Evolutionary conservation across 2,329 filamentous ascomycete species (phyloP), one percentile per base, ranked within the genome.

Genomic region (Sphaerulina populicola): DNA sequence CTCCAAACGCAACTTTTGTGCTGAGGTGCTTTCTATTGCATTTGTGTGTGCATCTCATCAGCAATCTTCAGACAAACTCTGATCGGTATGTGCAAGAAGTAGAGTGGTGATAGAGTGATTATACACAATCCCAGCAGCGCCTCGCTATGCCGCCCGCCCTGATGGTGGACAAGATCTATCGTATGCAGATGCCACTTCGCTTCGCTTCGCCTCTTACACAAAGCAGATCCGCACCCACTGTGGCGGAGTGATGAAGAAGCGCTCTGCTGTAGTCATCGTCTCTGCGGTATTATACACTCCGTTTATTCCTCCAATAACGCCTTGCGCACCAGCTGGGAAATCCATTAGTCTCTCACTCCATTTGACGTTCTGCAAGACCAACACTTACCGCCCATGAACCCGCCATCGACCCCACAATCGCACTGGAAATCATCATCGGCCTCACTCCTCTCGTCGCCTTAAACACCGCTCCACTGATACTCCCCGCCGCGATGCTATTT

Each of bases 341-440:
- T 3, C 27, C 33, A 44, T 54, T 35, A 53, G 48, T 50, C 50
- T 33, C 29, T 15, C 7, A 11, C 18, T 33, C n/a, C 9, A 31
- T 4, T 36, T 35, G 18, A 23, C 2, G 11, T 38, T 12, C 40
- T 10, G 15, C 12, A 37, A n/a, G 23, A 31, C 27, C 15, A 9
- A 10, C 11, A 81, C 87, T 72, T 81, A 98, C 91, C 66, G 90
- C 85, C 93, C 94, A 98, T 54, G 75, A 79, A 58, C 86, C 89
- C 49, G 93, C 94, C 57, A 93, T 78, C 38, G 82, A 81, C 47
- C 85, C 93, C 53, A 97, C 90, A 60, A 98, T 84, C 62, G 84
- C 88, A 57, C 89, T 87, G 33, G 90, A 95, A 64, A 97, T 93
- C 75, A 93, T 77, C 90, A 97, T 97, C 31, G 89, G 90, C 70